These are phyloP conservation scores for Echites panduratus DNA, from an alignment of 257 asterid species.

Conservation along the genomic window DNA sequence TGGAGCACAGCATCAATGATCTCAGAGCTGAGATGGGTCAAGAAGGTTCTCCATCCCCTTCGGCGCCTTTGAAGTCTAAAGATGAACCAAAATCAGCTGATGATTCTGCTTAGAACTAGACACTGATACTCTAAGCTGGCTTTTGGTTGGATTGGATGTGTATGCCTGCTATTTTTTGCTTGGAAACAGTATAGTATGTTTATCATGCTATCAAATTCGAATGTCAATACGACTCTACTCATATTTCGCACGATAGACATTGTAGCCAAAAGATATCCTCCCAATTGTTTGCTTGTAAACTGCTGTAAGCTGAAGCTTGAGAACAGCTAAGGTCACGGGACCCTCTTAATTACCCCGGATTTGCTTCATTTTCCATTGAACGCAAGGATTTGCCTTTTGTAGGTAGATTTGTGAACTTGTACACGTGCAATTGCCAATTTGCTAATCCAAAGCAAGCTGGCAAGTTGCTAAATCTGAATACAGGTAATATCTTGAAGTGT, in stretches of 20 bases:
- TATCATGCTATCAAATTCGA: background rate
- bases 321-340: background rate
- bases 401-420: constrained; percentile 17
- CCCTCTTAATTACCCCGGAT: background rate
- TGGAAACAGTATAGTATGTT: constrained; percentile 3
- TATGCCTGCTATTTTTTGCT: background rate
- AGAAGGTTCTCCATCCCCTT: constrained; percentile 76
- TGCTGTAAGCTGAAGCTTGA: background rate
- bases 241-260: no score
- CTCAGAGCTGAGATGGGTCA: constrained; percentile 83
- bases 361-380: background rate
- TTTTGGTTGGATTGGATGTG: background rate
- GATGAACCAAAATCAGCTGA: constrained; percentile 52
- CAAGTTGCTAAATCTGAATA: background rate
- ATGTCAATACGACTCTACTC: no score
- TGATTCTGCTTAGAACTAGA: constrained; percentile 32
- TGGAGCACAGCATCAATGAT: constrained; percentile 90
- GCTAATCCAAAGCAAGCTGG: constrained; percentile 1
- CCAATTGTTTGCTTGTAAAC: background rate
- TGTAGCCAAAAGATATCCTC: background rate
- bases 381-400: background rate
- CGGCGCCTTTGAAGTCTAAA: constrained; percentile 41
- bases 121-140: constrained; percentile 3
- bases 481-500: background rate
- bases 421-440: constrained; percentile 8